These are phyloP conservation scores for Omphalotus olearius DNA, from an alignment of 1,284 basidiomycete genomes.

Conservation along the genomic window DNA sequence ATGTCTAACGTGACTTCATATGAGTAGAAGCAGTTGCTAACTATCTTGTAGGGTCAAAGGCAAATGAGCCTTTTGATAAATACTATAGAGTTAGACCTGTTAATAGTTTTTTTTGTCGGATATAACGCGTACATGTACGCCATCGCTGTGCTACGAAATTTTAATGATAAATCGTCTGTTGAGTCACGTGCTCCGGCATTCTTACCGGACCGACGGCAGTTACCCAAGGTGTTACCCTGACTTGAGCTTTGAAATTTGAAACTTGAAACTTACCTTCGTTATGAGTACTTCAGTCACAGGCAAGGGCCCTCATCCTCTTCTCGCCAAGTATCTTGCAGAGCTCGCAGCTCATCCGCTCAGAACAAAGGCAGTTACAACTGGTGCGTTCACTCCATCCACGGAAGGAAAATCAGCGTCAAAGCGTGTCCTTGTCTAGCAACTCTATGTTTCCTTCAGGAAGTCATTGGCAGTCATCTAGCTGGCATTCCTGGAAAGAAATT, in stretches of 20 bases:
- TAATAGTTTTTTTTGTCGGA: too few species aligned
- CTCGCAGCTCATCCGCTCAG: constrained; percentile 64
- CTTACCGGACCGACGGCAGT: neutral
- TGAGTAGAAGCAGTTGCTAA: neutral
- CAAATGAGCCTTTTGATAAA: constrained; percentile 19
- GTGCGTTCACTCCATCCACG: constrained; percentile 26
- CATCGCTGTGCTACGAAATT: too few species aligned
- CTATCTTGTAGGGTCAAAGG: constrained; percentile 41
- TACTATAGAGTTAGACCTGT: too few species aligned
- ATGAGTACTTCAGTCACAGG: constrained; percentile 13
- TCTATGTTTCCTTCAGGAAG: constrained; percentile 77
- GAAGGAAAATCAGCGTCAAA: neutral
- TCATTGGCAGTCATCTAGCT: constrained; percentile 71
- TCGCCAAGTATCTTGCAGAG: constrained; percentile 60
- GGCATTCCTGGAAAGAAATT: constrained; percentile 48
- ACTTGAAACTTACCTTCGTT: too few species aligned
- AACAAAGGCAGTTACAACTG: constrained; percentile 72
- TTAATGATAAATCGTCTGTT: too few species aligned
- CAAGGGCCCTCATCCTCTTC: constrained; percentile 46
- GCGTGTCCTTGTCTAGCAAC: constrained; percentile 35
- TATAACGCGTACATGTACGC: too few species aligned
- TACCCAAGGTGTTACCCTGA: neutral
- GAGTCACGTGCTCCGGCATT: neutral
- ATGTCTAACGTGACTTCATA: constrained; percentile 16
- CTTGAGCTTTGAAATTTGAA: too few species aligned